These are phyloP conservation scores for Sarocladiaceae sp. DNA, from an alignment of 2,329 filamentous ascomycete species.

Conservation along the genomic window DNA sequence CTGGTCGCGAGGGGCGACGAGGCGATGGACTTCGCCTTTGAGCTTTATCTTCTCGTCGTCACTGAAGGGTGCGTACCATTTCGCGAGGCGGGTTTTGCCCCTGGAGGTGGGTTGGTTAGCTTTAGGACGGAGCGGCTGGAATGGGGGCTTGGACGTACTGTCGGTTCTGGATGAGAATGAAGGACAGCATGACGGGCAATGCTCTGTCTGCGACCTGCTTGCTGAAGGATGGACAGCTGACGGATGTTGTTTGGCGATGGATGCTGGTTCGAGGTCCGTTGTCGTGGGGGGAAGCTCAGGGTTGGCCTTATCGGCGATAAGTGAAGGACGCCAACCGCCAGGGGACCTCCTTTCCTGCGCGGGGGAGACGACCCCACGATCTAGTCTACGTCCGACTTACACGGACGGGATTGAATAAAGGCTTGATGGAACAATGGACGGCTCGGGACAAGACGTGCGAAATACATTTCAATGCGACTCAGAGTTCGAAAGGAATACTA, in stretches of 20 bases:
- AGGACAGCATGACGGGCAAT: slow-evolving; percentile 60
- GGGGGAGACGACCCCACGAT: neutral
- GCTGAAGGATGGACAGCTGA: neutral
- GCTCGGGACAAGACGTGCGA: no score
- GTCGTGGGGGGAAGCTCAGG: no score
- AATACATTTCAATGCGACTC: no score
- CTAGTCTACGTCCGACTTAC: neutral
- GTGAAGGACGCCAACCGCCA: no score
- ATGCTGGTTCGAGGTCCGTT: no score
- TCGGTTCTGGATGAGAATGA: slow-evolving; percentile 85
- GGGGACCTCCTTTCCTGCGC: slow-evolving; percentile 13
- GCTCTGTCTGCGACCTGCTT: neutral
- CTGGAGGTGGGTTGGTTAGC: slow-evolving; percentile 39
- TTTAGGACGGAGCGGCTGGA: slow-evolving; percentile 3
- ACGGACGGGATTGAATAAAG: no score
- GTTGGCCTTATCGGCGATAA: no score
- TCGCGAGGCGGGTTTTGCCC: slow-evolving; percentile 96
- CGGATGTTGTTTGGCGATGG: slow-evolving; percentile 9
- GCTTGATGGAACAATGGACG: no score
- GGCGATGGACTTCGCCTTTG: slow-evolving; percentile 97
- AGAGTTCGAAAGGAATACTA: no score
- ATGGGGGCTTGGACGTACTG: slow-evolving; percentile 52
- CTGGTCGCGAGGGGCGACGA: slow-evolving; percentile 95
- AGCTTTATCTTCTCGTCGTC: slow-evolving; percentile 99
- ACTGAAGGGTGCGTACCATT: slow-evolving; percentile 98